Evolutionary conservation across 495 filamentous ascomycete genomes (phyloP), one percentile per base, ranked within the genome.

Genomic region (Podospora fimiseda): DNA sequence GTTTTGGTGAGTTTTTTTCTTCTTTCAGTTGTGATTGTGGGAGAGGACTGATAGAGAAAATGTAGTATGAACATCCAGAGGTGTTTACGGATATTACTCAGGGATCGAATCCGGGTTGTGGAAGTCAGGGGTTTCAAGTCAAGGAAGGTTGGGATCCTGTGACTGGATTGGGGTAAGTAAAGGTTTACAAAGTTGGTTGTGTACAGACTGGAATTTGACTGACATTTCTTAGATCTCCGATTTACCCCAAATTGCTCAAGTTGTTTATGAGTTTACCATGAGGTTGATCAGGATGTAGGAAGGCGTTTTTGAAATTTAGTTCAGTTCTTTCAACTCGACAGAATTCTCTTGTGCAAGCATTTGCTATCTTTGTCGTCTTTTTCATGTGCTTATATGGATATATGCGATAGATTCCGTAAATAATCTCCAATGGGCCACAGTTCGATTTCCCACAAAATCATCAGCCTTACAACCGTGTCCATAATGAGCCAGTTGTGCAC

Each of bases 101-200:
- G 11, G 85, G 85, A 0, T 74, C 66, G 2, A 87, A 86, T 59
- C 75, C 74, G 1, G 73, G 85, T 2, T 88, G 85, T 61, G 73
- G 73, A 30, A 79, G 77, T 3, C 41, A 65, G 11, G 83, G 80
- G 0, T 87, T 86, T 58, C 54, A 54, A 19, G 74, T 74, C 7
- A 72, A 66, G 8, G 52, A 68, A 53, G 79, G 79, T 14, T 85
- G 83, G 83, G 82, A 86, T 67, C 81, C 82, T 14, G 80, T 83
- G 9, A 85, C 78, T 9, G 83, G 82, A 11, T 58, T 85, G 50
- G 82, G 82, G 21, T 65, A 52, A 54, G 61, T 62, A 2, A 14
- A 4, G 9, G 1, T 39, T 43, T 4, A 1, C 4, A 27, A 9
- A 5, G 1, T 9, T 21, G 16, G n/a, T 23, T n/a, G 6, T 20